These are phyloP conservation scores for Phytophthora pistaciae DNA, from an alignment of 352 stramenopile species.

Conservation along the genomic window DNA sequence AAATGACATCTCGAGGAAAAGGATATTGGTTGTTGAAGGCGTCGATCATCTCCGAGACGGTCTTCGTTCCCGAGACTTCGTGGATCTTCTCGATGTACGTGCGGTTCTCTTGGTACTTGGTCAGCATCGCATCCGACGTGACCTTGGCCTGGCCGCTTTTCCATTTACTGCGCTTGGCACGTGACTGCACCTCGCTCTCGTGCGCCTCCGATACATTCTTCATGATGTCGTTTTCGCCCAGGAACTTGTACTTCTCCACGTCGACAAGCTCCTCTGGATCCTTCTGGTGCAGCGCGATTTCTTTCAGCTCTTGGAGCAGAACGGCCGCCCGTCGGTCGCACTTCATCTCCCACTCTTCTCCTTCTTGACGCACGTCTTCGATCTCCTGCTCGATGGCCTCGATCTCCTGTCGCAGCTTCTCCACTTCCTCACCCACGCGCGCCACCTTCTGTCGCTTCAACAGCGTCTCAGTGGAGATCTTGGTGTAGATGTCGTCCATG, in stretches of 20 bases:
- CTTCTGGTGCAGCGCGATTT: slow-evolving; percentile 67
- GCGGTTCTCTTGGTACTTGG: slow-evolving; percentile 85
- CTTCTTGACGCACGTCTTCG: slow-evolving; percentile 60
- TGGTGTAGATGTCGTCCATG: slow-evolving; percentile 83
- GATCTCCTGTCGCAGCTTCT: slow-evolving; percentile 69
- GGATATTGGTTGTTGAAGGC: slow-evolving; percentile 87
- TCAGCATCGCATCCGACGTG: slow-evolving; percentile 66
- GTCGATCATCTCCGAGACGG: slow-evolving; percentile 86
- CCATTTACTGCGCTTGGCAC: slow-evolving; percentile 67
- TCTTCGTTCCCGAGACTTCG: slow-evolving; percentile 80
- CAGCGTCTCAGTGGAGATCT: slow-evolving; percentile 70
- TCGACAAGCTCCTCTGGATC: slow-evolving; percentile 63
- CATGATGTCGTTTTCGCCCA: slow-evolving; percentile 82
- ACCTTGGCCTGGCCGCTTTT: slow-evolving; percentile 78
- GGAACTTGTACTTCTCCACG: slow-evolving; percentile 68
- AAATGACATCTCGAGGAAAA: slow-evolving; percentile 8
- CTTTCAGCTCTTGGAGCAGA: slow-evolving; percentile 77
- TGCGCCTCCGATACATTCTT: slow-evolving; percentile 58
- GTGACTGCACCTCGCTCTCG: slow-evolving; percentile 61
- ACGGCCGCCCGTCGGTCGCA: slow-evolving; percentile 61
- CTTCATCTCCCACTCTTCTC: slow-evolving; percentile 67
- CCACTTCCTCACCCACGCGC: slow-evolving; percentile 53
- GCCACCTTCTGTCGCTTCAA: slow-evolving; percentile 65
- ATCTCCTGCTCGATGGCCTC: slow-evolving; percentile 64
- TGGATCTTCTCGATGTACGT: slow-evolving; percentile 87